Evolutionary conservation across 108 stramenopile genomes (phyloP).

Genomic region (Nannochloropsis oceanica): DNA sequence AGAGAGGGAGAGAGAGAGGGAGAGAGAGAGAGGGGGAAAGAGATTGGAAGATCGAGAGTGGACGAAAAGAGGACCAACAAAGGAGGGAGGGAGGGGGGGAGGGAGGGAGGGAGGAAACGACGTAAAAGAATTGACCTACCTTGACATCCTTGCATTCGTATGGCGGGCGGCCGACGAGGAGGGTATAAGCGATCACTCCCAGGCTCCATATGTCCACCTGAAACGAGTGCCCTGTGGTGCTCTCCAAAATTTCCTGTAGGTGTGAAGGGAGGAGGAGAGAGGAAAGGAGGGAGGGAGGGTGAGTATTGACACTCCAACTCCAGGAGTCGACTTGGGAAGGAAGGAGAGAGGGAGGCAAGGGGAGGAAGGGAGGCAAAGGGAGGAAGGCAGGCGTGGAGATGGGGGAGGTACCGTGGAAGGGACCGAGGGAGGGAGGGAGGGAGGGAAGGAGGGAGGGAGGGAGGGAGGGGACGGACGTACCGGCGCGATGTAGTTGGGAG

Average conservation of each 20-base stretch:
- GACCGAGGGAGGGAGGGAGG: no score
- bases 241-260: constrained; percentile 67
- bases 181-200: constrained; percentile 90
- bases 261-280: background rate
- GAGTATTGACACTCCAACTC: no score
- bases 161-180: constrained; percentile 89
- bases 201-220: constrained; percentile 92
- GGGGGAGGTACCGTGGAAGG: no score
- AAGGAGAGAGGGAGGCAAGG: background rate
- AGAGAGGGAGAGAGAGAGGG: background rate
- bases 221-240: constrained; percentile 61
- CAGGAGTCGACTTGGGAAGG: background rate
- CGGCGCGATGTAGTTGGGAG: constrained; percentile 99
- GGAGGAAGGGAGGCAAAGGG: background rate
- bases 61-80: background rate
- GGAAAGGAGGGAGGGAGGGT: background rate
- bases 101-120: background rate
- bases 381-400: no score
- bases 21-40: background rate
- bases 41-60: no score
- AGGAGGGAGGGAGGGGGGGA: background rate
- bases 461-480: background rate
- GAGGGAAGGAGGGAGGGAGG: background rate
- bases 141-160: constrained; percentile 96
- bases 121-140: background rate